A percentile compares a stretch with the other conserved stretches of the same genome.
These are phyloP conservation scores for Thelephora aurantiotincta DNA, from an alignment of 768 basidiomycete genomes.

Conservation along the genomic window DNA sequence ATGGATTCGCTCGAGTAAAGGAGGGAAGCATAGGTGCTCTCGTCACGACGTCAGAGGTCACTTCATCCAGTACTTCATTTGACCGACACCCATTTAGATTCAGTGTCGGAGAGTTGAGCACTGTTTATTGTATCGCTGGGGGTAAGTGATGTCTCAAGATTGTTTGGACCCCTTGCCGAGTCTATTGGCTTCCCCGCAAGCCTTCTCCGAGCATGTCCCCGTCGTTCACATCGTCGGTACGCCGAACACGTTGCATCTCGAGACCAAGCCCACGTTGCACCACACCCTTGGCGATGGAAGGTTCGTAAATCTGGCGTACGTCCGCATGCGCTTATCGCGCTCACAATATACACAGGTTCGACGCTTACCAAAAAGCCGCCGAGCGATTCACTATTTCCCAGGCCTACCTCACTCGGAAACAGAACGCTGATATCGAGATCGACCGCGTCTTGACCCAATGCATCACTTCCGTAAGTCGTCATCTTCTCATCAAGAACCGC, in stretches of 20 bases:
- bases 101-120: conserved; percentile 85
- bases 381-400: conserved; percentile 63
- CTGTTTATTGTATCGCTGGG: conserved; percentile 74
- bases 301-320: conserved; percentile 16
- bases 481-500: background rate
- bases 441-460: conserved; percentile 67
- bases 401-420: conserved; percentile 38
- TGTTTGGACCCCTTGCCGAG: background rate
- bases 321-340: background rate
- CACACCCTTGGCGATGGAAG: conserved; percentile 81
- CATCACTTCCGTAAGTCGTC: conserved; percentile 24
- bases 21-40: conserved; percentile 56
- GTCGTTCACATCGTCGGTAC: conserved; percentile 80
- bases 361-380: conserved; percentile 66
- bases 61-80: background rate
- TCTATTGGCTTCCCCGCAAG: conserved; percentile 18
- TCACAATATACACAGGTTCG: conserved; percentile 32
- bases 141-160: conserved; percentile 21
- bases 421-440: conserved; percentile 51
- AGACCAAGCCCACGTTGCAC: conserved; percentile 61
- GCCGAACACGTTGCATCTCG: conserved; percentile 63
- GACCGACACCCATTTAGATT: conserved; percentile 31
- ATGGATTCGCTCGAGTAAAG: conserved; percentile 86
- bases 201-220: conserved; percentile 81
- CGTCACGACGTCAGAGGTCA: conserved; percentile 49